Evolutionary conservation across 768 basidiomycete genomes (phyloP).

Genomic region (Russula brevipes): DNA sequence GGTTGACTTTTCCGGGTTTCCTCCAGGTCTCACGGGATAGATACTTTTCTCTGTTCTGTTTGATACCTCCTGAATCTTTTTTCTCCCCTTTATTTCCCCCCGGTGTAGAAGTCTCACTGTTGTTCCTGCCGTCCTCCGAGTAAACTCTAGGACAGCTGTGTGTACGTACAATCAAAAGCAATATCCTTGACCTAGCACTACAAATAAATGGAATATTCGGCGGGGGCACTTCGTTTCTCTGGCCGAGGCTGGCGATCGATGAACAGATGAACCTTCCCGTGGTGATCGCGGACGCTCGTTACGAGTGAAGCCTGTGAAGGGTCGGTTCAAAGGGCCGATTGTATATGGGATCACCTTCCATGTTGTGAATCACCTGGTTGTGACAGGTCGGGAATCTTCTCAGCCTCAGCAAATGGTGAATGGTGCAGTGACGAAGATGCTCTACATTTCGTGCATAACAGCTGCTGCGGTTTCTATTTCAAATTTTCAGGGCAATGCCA

Average conservation of each 20-base stretch:
- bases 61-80: background rate
- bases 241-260: background rate
- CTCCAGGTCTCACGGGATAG: slow-evolving; percentile 59
- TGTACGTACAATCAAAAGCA: slow-evolving; percentile 5
- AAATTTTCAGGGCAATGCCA: too few species aligned
- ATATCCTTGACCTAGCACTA: background rate
- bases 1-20: slow-evolving; percentile 90
- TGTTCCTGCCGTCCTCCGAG: background rate
- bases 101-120: background rate
- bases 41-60: background rate
- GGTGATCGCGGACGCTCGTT: background rate
- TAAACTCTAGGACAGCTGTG: background rate
- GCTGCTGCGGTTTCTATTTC: too few species aligned
- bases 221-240: background rate
- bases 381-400: too few species aligned
- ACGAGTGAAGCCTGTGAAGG: too few species aligned
- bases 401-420: too few species aligned
- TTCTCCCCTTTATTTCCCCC: background rate
- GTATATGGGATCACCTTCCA: too few species aligned
- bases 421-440: too few species aligned
- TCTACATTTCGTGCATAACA: too few species aligned
- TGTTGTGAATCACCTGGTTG: too few species aligned
- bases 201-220: background rate
- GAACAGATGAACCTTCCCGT: background rate
- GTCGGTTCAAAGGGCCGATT: too few species aligned